phyloP scores from a whole-genome alignment of 306 rosid species.

The Senna tora region DNA sequence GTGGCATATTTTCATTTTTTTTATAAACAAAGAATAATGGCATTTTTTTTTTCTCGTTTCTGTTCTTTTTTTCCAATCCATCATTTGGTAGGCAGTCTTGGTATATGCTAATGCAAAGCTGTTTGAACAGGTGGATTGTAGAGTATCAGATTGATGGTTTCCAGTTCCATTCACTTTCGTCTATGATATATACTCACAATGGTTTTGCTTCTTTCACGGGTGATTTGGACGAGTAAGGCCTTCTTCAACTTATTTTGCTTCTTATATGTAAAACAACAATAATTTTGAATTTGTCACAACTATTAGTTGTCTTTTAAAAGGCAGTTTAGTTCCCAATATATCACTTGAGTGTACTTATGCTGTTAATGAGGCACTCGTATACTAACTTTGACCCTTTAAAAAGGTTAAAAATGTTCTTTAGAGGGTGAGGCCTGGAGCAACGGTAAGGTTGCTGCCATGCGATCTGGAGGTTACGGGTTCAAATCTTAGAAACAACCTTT shows the following conservation, averaged over 20 bases:
- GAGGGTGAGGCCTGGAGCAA: too few species aligned
- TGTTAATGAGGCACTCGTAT: not conserved
- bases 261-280: constrained; percentile 6
- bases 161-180: constrained; percentile 89
- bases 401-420: not conserved
- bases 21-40: too few species aligned
- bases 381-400: constrained; percentile 8
- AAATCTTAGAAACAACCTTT: too few species aligned
- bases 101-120: constrained; percentile 31
- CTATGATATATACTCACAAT: constrained; percentile 94
- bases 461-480: too few species aligned
- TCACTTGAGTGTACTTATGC: constrained; percentile 26
- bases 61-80: constrained; percentile 6
- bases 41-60: too few species aligned
- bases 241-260: constrained; percentile 33
- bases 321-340: constrained; percentile 24
- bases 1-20: too few species aligned
- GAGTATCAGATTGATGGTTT: constrained; percentile 96
- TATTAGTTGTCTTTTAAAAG: constrained; percentile 30
- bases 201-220: constrained; percentile 98
- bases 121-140: constrained; percentile 79
- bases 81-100: constrained; percentile 35
- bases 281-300: not conserved
- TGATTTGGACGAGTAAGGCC: constrained; percentile 92
- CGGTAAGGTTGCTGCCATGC: too few species aligned